Conservation (phyloP, 2,329 filamentous ascomycete species). For the Alternaria sp. region DNA sequence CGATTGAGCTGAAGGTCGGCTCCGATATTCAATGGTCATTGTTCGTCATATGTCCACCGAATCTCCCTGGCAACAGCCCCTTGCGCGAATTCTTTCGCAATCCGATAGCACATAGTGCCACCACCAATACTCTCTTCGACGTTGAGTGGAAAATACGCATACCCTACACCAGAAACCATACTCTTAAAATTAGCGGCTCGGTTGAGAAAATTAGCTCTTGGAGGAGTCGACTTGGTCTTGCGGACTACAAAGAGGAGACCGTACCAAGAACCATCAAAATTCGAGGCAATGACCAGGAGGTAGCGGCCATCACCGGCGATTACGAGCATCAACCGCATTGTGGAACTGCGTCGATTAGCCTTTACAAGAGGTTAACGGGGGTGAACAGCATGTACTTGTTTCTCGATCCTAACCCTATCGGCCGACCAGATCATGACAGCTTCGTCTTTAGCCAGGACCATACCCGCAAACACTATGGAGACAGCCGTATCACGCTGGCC, state of each 20-base stretch:
- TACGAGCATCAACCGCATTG: slow-evolving; percentile 63
- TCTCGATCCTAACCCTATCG: slow-evolving; percentile 61
- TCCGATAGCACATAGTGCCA: slow-evolving; percentile 27
- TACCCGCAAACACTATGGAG: slow-evolving; percentile 54
- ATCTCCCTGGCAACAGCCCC: slow-evolving; percentile 48
- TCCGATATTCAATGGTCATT: slow-evolving; percentile 53
- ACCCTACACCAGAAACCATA: slow-evolving; percentile 11
- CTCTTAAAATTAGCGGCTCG: slow-evolving; percentile 28
- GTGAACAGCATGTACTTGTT: slow-evolving; percentile 60
- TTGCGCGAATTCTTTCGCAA: slow-evolving; percentile 50
- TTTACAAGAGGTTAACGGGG: slow-evolving; percentile 56
- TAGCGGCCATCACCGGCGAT: slow-evolving; percentile 53
- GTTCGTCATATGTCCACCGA: slow-evolving; percentile 50
- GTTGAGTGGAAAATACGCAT: slow-evolving; percentile 33
- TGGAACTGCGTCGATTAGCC: slow-evolving; percentile 61
- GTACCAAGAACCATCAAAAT: slow-evolving; percentile 56
- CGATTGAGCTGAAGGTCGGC: slow-evolving; percentile 52
- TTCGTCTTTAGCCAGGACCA: slow-evolving; percentile 64
- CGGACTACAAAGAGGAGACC: slow-evolving; percentile 49
- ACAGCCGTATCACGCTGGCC: slow-evolving; percentile 55
- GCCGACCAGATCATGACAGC: slow-evolving; percentile 54
- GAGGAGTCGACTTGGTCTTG: slow-evolving; percentile 46
- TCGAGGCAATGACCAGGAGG: slow-evolving; percentile 32
- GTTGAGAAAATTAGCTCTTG: slow-evolving; percentile 39
- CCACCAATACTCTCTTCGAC: slow-evolving; percentile 13